These are phyloP conservation scores for Linnemannia zychae DNA, from an alignment of 192 early-diverging fungal species.

Conservation along the genomic window DNA sequence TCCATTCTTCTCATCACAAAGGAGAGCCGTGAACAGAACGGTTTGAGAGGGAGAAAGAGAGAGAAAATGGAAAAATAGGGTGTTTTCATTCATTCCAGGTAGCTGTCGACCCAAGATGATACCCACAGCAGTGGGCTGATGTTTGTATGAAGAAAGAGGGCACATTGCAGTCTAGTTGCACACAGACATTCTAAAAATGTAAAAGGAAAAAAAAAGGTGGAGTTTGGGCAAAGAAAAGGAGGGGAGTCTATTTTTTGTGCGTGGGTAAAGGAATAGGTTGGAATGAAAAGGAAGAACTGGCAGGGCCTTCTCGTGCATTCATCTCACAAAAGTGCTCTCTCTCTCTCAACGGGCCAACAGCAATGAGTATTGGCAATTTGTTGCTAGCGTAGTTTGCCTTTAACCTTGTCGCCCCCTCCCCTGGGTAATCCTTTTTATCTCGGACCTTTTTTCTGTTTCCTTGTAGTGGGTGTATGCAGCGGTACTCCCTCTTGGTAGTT, in stretches of 20 bases:
- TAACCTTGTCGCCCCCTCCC: neutral
- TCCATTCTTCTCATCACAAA: constrained; percentile 7
- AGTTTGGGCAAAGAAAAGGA: too few relatives aligned
- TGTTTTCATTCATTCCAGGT: too few relatives aligned
- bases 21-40: too few relatives aligned
- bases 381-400: neutral
- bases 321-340: neutral
- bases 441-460: neutral
- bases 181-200: too few relatives aligned
- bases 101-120: too few relatives aligned
- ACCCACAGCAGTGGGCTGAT: too few relatives aligned
- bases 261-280: neutral
- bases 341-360: neutral
- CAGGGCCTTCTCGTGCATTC: neutral
- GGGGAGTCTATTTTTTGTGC: constrained; percentile 1
- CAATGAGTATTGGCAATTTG: neutral
- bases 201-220: too few relatives aligned
- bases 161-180: too few relatives aligned
- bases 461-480: neutral
- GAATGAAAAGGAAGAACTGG: neutral
- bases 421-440: constrained; percentile 3
- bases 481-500: neutral
- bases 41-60: too few relatives aligned
- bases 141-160: too few relatives aligned
- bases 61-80: too few relatives aligned